Evolutionary conservation across 768 basidiomycete species (phyloP), one percentile per base, ranked within the genome.

Genomic region (Kwoniella europaea): DNA sequence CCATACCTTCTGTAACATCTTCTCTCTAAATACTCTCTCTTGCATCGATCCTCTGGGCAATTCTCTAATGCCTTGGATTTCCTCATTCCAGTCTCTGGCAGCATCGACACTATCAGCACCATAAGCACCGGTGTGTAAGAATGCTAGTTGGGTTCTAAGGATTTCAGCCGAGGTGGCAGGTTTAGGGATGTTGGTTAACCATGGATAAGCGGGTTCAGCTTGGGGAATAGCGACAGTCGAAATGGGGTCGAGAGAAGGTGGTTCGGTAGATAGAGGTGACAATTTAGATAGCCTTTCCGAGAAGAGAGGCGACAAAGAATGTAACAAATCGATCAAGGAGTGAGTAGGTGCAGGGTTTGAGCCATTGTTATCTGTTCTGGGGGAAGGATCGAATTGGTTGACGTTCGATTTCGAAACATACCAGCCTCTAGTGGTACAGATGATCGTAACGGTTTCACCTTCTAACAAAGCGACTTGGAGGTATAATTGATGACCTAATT

Each of bases 81-180:
- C 86, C 71, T 86, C 86, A 77, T 86, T 86, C 86, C 86, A 86
- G 65, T 86, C 86, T 60, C 85, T 72, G 6, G 85, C 82, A 43
- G 75, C 80, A 57, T 85, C 85, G 10, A 86, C 77, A 7, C 76
- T 77, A 12, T 86, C 85, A 10, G 81, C 79, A 15, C 75, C 79
- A 43, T 76, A 82, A 3, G 85, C 80, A 1, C 84, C 84, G 0
- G 85, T 86, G 61, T 84, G 81, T 22, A 85, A 78, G 78, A 83
- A 86, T 1, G 85, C 85, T 13, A 85, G 74, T 73, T 86, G 86
- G 18, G 84, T 83, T 35, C 85, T 76, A 41, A 85, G 72, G 18
- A 82, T 73, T 59, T 86, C 86, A 10, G 85, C 68, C 2, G 59
- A 59, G 7, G 74, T 68, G 18, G 78, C 72, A n/a, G 80, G 74